phyloP scores from a whole-genome alignment of 352 stramenopile genomes.

The Plasmopara viticola region DNA sequence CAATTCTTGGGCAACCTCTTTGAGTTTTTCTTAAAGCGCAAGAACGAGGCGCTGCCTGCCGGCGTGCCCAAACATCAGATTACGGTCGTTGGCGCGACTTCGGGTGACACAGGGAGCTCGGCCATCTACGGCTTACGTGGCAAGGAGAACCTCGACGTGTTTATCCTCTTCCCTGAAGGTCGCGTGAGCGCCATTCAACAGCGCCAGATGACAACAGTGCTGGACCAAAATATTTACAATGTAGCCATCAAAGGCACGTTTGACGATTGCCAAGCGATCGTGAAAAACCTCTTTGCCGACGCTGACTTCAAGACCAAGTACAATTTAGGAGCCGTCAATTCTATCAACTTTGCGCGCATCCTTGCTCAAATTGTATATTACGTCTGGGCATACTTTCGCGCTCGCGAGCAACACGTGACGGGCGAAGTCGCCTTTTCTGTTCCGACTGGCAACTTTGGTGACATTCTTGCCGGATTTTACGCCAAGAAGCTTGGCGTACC shows the following conservation, averaged over 20 bases:
- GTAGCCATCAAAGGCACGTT: slow-evolving; percentile 94
- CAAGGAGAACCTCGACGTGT: slow-evolving; percentile 97
- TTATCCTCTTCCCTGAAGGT: slow-evolving; percentile 97
- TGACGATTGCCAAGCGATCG: slow-evolving; percentile 98
- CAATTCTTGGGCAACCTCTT: slow-evolving; percentile 99
- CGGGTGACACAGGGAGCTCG: slow-evolving; percentile 95
- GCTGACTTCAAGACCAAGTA: slow-evolving; percentile 88
- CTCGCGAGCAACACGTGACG: slow-evolving; percentile 53
- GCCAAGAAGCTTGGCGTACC: slow-evolving; percentile 90
- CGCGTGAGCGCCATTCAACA: slow-evolving; percentile 97
- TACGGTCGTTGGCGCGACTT: slow-evolving; percentile 97
- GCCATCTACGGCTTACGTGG: slow-evolving; percentile 97
- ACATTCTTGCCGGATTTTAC: slow-evolving; percentile 98
- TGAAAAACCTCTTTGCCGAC: slow-evolving; percentile 97
- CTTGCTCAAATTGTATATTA: slow-evolving; percentile 99
- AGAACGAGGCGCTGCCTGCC: slow-evolving; percentile 61
- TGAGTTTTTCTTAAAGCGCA: slow-evolving; percentile 96
- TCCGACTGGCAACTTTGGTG: slow-evolving; percentile 98
- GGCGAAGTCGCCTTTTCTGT: slow-evolving; percentile 93
- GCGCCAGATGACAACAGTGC: slow-evolving; percentile 97
- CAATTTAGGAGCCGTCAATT: slow-evolving; percentile 97
- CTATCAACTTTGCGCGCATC: slow-evolving; percentile 99
- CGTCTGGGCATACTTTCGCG: slow-evolving; percentile 96
- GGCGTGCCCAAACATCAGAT: slow-evolving; percentile 71
- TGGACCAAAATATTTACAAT: slow-evolving; percentile 98